A percentile compares a stretch with the other conserved stretches of the same genome.
These are phyloP conservation scores for Botrytis pseudocinerea DNA, from an alignment of 2,329 filamentous ascomycete species.

Conservation along the genomic window DNA sequence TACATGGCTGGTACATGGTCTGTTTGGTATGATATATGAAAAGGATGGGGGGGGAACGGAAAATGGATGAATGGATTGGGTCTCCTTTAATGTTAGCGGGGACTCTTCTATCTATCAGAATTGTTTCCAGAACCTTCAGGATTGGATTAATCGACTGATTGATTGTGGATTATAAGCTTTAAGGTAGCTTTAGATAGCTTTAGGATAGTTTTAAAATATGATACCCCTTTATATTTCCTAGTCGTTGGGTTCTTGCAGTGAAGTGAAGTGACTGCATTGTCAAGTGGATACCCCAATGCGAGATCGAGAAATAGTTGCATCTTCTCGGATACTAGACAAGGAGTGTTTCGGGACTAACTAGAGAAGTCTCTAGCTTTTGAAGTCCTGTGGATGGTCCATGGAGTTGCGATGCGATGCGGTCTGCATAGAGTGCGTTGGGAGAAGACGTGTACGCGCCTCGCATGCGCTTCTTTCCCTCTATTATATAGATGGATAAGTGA, in stretches of 20 bases:
- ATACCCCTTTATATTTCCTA: constrained; percentile 17
- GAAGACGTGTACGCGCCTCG: no score
- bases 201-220: constrained; percentile 15
- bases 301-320: not conserved
- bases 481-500: not conserved
- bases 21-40: constrained; percentile 4
- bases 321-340: not conserved
- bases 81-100: not conserved
- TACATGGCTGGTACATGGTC: constrained; percentile 21
- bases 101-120: not conserved
- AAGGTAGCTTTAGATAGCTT: constrained; percentile 4
- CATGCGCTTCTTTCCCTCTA: not conserved
- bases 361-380: not conserved
- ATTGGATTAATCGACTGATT: constrained; percentile 1
- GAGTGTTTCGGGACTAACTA: not conserved
- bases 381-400: not conserved
- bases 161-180: constrained; percentile 1
- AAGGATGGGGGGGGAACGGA: not conserved
- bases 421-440: not conserved
- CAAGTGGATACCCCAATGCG: not conserved
- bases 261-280: not conserved
- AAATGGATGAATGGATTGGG: not conserved
- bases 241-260: not conserved
- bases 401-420: not conserved
- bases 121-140: not conserved